Percentiles rank a stretch among this genome's conserved stretches.
These are phyloP conservation scores for Chenopodium quinoa DNA, from an alignment of 148 eudicot species.

Conservation along the genomic window DNA sequence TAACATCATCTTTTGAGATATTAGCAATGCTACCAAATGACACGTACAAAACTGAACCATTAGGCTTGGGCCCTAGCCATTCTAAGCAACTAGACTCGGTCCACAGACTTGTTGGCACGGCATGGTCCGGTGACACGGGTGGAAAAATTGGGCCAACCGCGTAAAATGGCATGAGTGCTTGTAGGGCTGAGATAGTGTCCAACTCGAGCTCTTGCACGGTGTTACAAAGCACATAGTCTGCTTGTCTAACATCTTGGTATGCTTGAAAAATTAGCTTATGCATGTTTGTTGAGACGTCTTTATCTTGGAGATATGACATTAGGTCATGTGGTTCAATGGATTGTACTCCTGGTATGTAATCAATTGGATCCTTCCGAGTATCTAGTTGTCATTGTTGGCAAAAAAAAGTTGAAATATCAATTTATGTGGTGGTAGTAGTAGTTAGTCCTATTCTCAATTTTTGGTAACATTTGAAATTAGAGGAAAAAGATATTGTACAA, in stretches of 20 bases:
- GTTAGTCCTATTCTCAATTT: neutral
- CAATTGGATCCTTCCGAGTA: constrained; percentile 48
- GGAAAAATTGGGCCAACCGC: constrained; percentile 61
- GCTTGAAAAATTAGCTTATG: constrained; percentile 48
- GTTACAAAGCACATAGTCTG: constrained; percentile 37
- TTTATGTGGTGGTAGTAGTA: no score
- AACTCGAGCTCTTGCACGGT: constrained; percentile 36
- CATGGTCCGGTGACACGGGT: constrained; percentile 30
- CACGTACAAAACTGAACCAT: constrained; percentile 57
- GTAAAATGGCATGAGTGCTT: constrained; percentile 27
- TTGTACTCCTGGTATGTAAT: constrained; percentile 71
- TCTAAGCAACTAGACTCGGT: constrained; percentile 58
- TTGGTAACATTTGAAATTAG: no score
- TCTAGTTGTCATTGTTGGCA: constrained; percentile 22
- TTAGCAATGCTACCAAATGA: constrained; percentile 81
- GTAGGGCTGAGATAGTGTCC: constrained; percentile 28
- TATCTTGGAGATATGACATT: constrained; percentile 57
- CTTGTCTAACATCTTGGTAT: constrained; percentile 31
- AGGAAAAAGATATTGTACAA: no score
- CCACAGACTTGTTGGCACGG: constrained; percentile 60
- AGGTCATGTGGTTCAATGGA: constrained; percentile 55
- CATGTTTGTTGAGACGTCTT: constrained; percentile 33
- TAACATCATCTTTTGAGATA: constrained; percentile 34
- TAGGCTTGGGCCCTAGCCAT: constrained; percentile 55
- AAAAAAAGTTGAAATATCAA: neutral